A percentile compares a stretch with the other conserved stretches of the same genome.
Conservation (phyloP, 805 yeast species). For the Metschnikowia cubensis region DNA sequence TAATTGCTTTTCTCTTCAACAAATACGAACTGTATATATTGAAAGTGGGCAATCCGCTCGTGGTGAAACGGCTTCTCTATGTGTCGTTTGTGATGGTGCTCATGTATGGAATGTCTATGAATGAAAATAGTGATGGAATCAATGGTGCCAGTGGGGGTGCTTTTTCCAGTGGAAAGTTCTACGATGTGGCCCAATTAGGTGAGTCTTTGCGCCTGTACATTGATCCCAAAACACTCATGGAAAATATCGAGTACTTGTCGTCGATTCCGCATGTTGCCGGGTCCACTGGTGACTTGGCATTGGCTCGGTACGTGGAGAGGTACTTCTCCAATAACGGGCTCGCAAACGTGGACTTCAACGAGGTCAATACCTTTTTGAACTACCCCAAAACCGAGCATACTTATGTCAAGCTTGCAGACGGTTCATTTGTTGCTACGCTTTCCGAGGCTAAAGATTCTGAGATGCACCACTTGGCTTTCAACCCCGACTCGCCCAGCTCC, state of each 20-base stretch:
- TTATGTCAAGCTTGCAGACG: slow-evolving; percentile 29
- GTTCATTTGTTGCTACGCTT: slow-evolving; percentile 36
- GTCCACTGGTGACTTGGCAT: slow-evolving; percentile 74
- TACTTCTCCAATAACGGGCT: slow-evolving; percentile 59
- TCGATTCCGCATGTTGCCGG: slow-evolving; percentile 87
- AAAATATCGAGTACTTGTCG: slow-evolving; percentile 65
- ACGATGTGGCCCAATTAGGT: slow-evolving; percentile 52
- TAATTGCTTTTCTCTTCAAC: slow-evolving; percentile 36
- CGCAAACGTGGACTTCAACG: slow-evolving; percentile 45
- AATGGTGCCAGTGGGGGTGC: slow-evolving; percentile 40
- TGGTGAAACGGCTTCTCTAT: slow-evolving; percentile 72
- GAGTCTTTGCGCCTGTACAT: slow-evolving; percentile 47
- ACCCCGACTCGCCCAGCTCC: slow-evolving; percentile 55
- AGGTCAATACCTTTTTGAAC: slow-evolving; percentile 55
- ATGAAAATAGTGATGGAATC: slow-evolving; percentile 45
- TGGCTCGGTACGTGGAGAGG: slow-evolving; percentile 61
- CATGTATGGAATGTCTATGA: slow-evolving; percentile 53
- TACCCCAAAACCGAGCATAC: slow-evolving; percentile 48
- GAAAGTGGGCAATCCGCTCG: slow-evolving; percentile 79
- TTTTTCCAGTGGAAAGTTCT: slow-evolving; percentile 53
- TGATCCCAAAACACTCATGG: slow-evolving; percentile 55
- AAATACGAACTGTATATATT: slow-evolving; percentile 56
- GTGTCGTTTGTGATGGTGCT: slow-evolving; percentile 59
- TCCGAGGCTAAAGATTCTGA: slow-evolving; percentile 27
- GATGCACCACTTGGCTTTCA: slow-evolving; percentile 50